Evolutionary conservation across 306 rosid species (phyloP).

Genomic region (Medicago arabica): DNA sequence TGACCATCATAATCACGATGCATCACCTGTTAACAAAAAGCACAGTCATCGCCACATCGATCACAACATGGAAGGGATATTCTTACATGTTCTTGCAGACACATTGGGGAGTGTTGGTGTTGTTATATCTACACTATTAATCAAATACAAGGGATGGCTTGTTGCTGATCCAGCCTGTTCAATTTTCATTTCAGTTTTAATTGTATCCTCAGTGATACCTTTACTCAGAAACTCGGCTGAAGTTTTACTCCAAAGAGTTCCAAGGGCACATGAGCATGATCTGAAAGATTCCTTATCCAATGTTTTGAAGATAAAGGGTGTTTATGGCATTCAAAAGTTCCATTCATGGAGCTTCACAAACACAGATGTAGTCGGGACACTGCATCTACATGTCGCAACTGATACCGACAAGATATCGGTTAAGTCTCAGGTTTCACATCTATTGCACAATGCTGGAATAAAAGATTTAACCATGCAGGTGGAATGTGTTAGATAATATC

Average conservation of each 20-base stretch:
- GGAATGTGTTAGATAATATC: constrained; percentile 53
- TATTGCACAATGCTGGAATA: constrained; percentile 71
- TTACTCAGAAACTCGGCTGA: constrained; percentile 89
- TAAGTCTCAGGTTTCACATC: constrained; percentile 63
- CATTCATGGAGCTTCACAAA: constrained; percentile 86
- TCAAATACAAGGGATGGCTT: constrained; percentile 96
- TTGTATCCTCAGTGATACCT: constrained; percentile 86
- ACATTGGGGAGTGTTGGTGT: constrained; percentile 98
- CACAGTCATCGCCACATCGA: constrained; percentile 81
- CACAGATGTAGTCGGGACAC: constrained; percentile 82
- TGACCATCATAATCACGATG: constrained; percentile 43
- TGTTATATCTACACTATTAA: constrained; percentile 84
- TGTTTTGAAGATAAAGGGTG: constrained; percentile 65
- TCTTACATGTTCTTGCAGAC: constrained; percentile 94
- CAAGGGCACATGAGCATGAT: constrained; percentile 68
- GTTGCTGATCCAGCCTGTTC: constrained; percentile 97
- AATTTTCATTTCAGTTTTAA: constrained; percentile 83
- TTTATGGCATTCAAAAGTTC: constrained; percentile 68
- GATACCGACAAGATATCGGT: constrained; percentile 67
- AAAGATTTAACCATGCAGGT: constrained; percentile 91
- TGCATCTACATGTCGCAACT: constrained; percentile 72
- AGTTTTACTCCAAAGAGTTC: constrained; percentile 87
- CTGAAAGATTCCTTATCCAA: constrained; percentile 63
- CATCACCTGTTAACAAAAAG: constrained; percentile 36
- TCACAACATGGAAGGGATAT: constrained; percentile 99